Percentiles rank a stretch among this genome's conserved stretches.
Conservation (phyloP, 2,329 filamentous ascomycete species). For the Arthrobotrys iridis region DNA sequence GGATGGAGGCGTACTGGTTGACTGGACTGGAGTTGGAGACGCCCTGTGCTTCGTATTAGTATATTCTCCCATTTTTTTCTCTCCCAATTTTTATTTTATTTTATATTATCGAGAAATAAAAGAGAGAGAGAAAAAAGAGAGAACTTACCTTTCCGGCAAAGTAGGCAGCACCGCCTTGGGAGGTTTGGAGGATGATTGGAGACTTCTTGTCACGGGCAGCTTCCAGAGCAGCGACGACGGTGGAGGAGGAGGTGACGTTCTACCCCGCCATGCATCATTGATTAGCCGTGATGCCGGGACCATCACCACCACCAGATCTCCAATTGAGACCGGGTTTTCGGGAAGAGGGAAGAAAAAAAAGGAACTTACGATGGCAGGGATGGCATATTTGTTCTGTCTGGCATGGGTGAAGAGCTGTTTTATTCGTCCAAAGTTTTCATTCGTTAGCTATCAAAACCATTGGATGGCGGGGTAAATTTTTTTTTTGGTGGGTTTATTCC, state of each 20-base stretch:
- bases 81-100: constrained; percentile 62
- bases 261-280: constrained; percentile 57
- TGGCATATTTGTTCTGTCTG: constrained; percentile 85
- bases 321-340: background rate
- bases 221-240: constrained; percentile 86
- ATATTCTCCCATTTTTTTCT: constrained; percentile 63
- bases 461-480: constrained; percentile 33
- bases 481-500: background rate
- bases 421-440: too few species aligned
- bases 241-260: constrained; percentile 94
- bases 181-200: constrained; percentile 91
- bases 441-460: too few species aligned
- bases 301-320: background rate
- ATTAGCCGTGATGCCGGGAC: too few species aligned
- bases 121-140: background rate
- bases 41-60: constrained; percentile 65
- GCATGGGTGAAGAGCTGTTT: constrained; percentile 91
- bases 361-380: constrained; percentile 76
- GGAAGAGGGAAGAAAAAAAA: background rate
- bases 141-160: constrained; percentile 80
- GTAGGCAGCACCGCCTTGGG: constrained; percentile 91
- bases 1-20: constrained; percentile 87
- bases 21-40: constrained; percentile 71
- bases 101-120: background rate
- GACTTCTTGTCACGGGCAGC: constrained; percentile 91